Conservation (phyloP, 805 yeast genomes). For the Cyberlindnera japonica region DNA sequence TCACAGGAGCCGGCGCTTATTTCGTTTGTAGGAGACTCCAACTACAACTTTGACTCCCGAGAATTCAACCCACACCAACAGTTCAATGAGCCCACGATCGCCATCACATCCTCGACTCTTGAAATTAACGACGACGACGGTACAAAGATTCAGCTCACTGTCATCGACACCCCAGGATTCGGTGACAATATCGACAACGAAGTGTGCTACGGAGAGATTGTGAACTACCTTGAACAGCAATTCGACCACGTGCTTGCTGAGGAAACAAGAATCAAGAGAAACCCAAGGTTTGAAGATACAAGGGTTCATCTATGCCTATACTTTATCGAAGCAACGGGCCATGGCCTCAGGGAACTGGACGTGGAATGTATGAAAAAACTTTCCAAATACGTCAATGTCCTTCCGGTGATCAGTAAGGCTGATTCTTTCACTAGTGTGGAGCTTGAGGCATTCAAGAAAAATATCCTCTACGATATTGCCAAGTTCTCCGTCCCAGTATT, state of each 20-base stretch:
- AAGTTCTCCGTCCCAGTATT: conserved; percentile 68
- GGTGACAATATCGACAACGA: conserved; percentile 69
- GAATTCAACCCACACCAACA: conserved; percentile 59
- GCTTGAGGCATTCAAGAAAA: conserved; percentile 54
- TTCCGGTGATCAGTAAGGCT: conserved; percentile 68
- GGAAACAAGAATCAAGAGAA: conserved; percentile 82
- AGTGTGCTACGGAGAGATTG: conserved; percentile 62
- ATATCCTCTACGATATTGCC: conserved; percentile 59
- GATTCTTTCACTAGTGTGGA: conserved; percentile 67
- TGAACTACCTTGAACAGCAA: conserved; percentile 67
- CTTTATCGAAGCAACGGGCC: conserved; percentile 74
- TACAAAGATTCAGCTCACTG: conserved; percentile 49
- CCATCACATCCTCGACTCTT: conserved; percentile 62
- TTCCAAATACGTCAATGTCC: conserved; percentile 67
- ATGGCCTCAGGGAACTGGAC: conserved; percentile 73
- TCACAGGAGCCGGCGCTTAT: conserved; percentile 27
- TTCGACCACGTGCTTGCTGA: conserved; percentile 78
- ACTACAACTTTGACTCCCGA: conserved; percentile 51
- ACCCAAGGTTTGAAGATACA: conserved; percentile 76
- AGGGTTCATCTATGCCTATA: conserved; percentile 72
- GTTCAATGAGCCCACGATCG: conserved; percentile 68
- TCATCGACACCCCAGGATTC: conserved; percentile 77
- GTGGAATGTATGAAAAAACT: conserved; percentile 66
- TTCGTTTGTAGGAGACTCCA: conserved; percentile 20
- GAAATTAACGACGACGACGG: conserved; percentile 63